Evolutionary conservation across 129 eudicot species (phyloP), one percentile per base, ranked within the genome.

Genomic region (Sambucus nigra): DNA sequence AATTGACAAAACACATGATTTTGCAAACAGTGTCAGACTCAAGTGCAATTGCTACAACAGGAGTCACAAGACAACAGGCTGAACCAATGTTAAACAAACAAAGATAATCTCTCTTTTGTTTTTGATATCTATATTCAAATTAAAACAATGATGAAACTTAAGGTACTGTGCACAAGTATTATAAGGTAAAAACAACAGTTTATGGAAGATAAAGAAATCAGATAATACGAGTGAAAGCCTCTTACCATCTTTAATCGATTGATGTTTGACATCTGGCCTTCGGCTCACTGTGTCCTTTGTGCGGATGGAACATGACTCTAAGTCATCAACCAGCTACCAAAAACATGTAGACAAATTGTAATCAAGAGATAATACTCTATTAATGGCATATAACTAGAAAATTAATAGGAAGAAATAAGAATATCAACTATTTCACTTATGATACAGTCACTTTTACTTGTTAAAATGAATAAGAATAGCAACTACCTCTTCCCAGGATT

Each of bases 401-500:
- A 17, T 52, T n/a, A n/a, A 23, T 18, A 52, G 6, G 21, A 9
- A 27, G 8, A 2, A 35, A 35, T 35, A 35, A 35, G 42, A 35
- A 35, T 35, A 35, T 8, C 8, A 29, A 29, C 35, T 29, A 3
- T 35, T 35, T 15, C 8, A 35, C 1, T 35, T 35, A 2, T 35
- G 3, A 35, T 7, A 35, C 42, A 12, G 13, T 35, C 49, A 41
- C 13, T 40, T 22, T 3, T 22, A 24, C 35, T 17, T 14, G 25
- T 21, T 48, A 51, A 13, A 33, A 5, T n/a, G 24, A 38, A 19
- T 15, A 20, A 19, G 47, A 47, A 24, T 23, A 51, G 54, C 19
- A 51, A 46, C 33, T 66, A 91, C 98, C 94, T 82, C 79, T 12
- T 73, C 88, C 95, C 86, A 86, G 19, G 94, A 74, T 60, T 76